Percentiles rank a stretch among this genome's conserved stretches.
phyloP scores from a whole-genome alignment of 1,284 basidiomycete species.

The Ustilago loliicola region DNA sequence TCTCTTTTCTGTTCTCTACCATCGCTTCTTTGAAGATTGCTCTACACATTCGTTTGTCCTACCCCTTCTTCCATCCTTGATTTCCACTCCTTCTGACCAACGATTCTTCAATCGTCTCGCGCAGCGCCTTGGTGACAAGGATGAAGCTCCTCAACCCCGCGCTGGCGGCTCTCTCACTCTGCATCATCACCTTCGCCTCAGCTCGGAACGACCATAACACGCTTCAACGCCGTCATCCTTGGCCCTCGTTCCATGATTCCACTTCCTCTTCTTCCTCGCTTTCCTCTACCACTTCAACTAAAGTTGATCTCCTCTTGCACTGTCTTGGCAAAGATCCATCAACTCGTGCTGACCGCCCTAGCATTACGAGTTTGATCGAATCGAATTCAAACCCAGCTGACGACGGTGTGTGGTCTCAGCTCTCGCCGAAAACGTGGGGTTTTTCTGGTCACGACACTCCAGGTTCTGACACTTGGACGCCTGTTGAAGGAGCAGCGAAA shows the following conservation, averaged over 20 bases:
- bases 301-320: conserved; percentile 9
- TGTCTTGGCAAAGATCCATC: conserved; percentile 17
- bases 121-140: background rate
- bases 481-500: background rate
- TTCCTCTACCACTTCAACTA: background rate
- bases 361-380: conserved; percentile 12
- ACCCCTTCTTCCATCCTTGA: background rate
- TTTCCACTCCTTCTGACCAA: no score
- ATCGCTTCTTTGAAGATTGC: no score
- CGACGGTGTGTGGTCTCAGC: conserved; percentile 14
- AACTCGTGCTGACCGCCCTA: conserved; percentile 4
- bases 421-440: conserved; percentile 25
- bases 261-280: background rate
- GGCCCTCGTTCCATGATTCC: no score
- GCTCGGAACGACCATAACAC: no score
- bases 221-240: no score
- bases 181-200: background rate
- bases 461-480: conserved; percentile 13
- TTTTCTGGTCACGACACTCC: conserved; percentile 16
- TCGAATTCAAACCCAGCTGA: conserved; percentile 10
- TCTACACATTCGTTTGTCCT: no score
- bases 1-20: no score
- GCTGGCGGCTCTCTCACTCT: background rate
- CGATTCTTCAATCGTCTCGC: no score
- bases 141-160: background rate